Conservation (phyloP, 768 basidiomycete genomes). For the Amyloporia xantha region DNA sequence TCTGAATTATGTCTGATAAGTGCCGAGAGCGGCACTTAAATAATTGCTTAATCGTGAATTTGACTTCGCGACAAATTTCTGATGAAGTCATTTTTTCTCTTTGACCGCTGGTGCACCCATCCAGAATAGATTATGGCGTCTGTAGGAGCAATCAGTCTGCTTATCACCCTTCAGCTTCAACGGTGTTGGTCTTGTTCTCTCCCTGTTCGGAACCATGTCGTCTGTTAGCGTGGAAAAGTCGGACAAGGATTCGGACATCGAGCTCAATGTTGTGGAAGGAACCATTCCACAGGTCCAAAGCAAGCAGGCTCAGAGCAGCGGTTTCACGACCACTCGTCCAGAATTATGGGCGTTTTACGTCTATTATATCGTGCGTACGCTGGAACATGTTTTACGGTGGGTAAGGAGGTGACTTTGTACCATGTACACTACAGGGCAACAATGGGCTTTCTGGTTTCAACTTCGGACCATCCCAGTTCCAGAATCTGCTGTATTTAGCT, state of each 20-base stretch:
- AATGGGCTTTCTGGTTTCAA: slow-evolving; percentile 66
- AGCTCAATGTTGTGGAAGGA: neutral
- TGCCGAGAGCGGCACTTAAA: too few relatives aligned
- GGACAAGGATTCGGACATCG: neutral
- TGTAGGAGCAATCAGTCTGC: too few relatives aligned
- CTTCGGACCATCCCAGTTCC: slow-evolving; percentile 70
- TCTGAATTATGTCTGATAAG: neutral
- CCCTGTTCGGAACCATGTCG: neutral
- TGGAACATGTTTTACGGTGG: too few relatives aligned
- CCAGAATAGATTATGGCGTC: too few relatives aligned
- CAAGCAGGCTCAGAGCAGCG: neutral
- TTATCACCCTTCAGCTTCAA: too few relatives aligned
- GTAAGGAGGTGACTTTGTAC: too few relatives aligned
- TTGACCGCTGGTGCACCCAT: too few relatives aligned
- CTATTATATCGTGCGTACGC: slow-evolving; percentile 22
- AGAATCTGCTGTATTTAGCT: slow-evolving; percentile 66
- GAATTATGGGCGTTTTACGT: slow-evolving; percentile 32
- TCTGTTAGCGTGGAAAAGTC: neutral
- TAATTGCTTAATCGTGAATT: too few relatives aligned
- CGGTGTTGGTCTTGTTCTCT: too few relatives aligned
- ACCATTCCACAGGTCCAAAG: neutral
- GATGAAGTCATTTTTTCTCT: too few relatives aligned
- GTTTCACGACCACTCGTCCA: slow-evolving; percentile 32
- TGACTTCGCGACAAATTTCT: too few relatives aligned
- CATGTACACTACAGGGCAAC: slow-evolving; percentile 39